phyloP scores from a whole-genome alignment of 169 alveolate species.

The Ichthyophthirius multifiliis region DNA sequence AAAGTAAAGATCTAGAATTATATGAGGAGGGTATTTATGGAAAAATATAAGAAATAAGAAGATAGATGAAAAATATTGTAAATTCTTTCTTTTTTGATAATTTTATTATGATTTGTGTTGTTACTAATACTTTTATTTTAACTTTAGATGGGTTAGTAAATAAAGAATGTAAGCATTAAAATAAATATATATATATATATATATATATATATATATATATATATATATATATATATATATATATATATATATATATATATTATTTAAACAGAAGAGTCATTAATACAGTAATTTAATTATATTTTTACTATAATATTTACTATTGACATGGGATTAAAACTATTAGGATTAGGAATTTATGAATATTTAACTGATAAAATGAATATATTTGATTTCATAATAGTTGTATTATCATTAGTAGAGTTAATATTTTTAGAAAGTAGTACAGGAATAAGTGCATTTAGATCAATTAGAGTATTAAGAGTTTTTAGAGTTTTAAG shows the following conservation, averaged over 20 bases:
- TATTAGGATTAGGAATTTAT: slow-evolving; percentile 46
- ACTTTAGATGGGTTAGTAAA: slow-evolving; percentile 55
- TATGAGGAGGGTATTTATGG: background rate
- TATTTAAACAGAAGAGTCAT: slow-evolving; percentile 23
- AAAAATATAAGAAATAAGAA: background rate
- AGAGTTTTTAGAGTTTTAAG: slow-evolving; percentile 79
- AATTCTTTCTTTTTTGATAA: background rate
- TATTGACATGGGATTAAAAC: slow-evolving; percentile 59
- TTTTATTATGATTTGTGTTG: slow-evolving; percentile 21
- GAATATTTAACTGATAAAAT: slow-evolving; percentile 34
- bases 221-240: background rate
- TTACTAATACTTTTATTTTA: slow-evolving; percentile 54
- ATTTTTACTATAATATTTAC: slow-evolving; percentile 58
- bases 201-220: background rate
- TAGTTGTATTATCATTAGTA: slow-evolving; percentile 47
- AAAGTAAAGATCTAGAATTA: background rate
- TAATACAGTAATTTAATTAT: slow-evolving; percentile 36
- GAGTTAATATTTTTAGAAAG: slow-evolving; percentile 50
- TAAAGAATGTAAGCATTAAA: background rate
- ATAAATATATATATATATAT: background rate
- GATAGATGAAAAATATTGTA: background rate
- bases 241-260: background rate
- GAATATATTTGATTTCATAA: slow-evolving; percentile 50
- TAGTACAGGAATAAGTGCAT: slow-evolving; percentile 74
- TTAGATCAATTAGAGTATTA: slow-evolving; percentile 82